Conservation (phyloP, 768 basidiomycete species). For the Pleurotus tuoliensis region DNA sequence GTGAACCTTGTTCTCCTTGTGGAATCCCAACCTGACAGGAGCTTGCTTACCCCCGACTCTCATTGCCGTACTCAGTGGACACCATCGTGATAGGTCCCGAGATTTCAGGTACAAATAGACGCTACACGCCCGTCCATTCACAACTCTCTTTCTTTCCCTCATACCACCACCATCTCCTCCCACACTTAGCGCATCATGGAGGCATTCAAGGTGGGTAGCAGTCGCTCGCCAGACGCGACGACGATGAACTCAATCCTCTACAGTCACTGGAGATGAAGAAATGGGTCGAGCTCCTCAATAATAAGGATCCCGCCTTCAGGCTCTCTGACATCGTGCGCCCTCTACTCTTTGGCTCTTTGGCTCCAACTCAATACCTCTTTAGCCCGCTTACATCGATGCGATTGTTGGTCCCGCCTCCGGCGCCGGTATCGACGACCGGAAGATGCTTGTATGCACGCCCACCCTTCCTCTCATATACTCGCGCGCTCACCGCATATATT, state of each 20-base stretch:
- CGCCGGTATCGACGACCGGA: slow-evolving; percentile 53
- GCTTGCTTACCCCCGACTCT: not conserved
- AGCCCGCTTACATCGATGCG: slow-evolving; percentile 51
- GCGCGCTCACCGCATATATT: slow-evolving; percentile 9
- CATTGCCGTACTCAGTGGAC: not conserved
- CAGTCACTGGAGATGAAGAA: not conserved
- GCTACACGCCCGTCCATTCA: not conserved
- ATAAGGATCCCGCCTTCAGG: slow-evolving; percentile 18
- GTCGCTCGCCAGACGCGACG: not conserved
- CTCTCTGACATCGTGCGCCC: slow-evolving; percentile 26
- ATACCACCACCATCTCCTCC: slow-evolving; percentile 15
- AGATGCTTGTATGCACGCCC: slow-evolving; percentile 45
- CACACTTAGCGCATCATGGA: slow-evolving; percentile 13
- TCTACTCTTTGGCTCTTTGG: not conserved
- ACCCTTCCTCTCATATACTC: not conserved
- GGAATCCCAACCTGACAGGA: not conserved
- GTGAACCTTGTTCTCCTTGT: not conserved
- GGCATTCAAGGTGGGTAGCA: not conserved
- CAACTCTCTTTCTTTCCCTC: slow-evolving; percentile 7
- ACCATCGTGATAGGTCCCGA: not conserved
- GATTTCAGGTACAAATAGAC: not conserved
- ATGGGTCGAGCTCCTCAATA: not conserved
- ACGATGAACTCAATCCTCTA: not conserved
- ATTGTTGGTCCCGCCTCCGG: slow-evolving; percentile 31
- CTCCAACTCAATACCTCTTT: not conserved